A percentile compares a stretch with the other conserved stretches of the same genome.
These are phyloP conservation scores for Chlorella sp. DNA, from an alignment of 139 green algal species.

Conservation along the genomic window DNA sequence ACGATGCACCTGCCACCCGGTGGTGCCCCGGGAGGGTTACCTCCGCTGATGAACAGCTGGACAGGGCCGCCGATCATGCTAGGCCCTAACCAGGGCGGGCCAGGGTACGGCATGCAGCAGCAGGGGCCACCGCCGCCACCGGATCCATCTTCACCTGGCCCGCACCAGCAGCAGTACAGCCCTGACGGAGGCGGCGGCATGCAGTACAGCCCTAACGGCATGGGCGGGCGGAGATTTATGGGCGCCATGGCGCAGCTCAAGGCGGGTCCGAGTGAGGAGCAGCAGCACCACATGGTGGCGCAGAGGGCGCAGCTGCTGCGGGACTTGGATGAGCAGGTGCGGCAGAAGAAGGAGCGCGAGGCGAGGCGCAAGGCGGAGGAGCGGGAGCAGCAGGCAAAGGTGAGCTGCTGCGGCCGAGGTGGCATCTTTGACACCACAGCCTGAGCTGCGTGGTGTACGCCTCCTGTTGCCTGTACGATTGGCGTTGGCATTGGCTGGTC, in stretches of 20 bases:
- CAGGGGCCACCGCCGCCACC: too few species aligned
- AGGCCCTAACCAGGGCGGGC: too few species aligned
- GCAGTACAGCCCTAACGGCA: slow-evolving; percentile 6
- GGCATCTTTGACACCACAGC: too few species aligned
- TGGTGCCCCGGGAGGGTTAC: too few species aligned
- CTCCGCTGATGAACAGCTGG: too few species aligned
- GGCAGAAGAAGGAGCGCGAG: slow-evolving; percentile 18
- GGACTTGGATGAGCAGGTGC: slow-evolving; percentile 36
- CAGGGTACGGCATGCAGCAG: too few species aligned
- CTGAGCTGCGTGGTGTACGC: not conserved
- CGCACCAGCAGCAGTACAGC: too few species aligned
- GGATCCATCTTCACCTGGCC: too few species aligned
- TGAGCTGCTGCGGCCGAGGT: too few species aligned
- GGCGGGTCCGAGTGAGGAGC: slow-evolving; percentile 29
- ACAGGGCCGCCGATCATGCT: too few species aligned
- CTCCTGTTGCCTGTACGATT: not conserved
- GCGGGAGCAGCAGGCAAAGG: slow-evolving; percentile 3
- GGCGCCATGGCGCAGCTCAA: slow-evolving; percentile 25
- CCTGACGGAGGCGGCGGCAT: too few species aligned
- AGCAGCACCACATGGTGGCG: slow-evolving; percentile 16
- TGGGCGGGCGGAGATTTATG: slow-evolving; percentile 21
- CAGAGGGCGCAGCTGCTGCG: slow-evolving; percentile 16
- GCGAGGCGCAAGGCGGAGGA: slow-evolving; percentile 14
- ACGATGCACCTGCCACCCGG: too few species aligned
- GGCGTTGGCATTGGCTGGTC: not conserved